Evolutionary conservation across 2,329 filamentous ascomycete genomes (phyloP), one percentile per base, ranked within the genome.

Genomic region (Bipolaris bicolor): DNA sequence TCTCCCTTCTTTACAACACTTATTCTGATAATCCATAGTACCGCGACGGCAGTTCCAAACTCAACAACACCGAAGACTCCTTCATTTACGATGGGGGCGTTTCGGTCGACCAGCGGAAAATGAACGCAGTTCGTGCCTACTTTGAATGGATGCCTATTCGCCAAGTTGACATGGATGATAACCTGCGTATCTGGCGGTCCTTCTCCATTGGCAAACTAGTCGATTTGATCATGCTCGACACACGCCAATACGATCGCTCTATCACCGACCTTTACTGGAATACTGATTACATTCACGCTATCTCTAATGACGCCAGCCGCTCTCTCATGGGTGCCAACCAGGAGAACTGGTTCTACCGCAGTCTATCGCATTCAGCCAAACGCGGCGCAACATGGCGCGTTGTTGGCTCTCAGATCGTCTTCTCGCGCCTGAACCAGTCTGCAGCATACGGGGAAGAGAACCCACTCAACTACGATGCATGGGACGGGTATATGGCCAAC

Each of bases 291-390:
- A 78, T 89, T 41, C 80, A 85, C 57, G 66, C 78, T 1, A 88
- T 91, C 57, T 85, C 82, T 16, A 84, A 91, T 63, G 88, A 92
- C 54, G 85, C 87, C 2, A 83, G 86, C 5, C 84, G 90, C 3
- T 84, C 83, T 0, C 77, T 92, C 63, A 91, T 92, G 88, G 90
- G 90, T 2, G 80, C 82, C 1, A 83, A 84, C 10, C 90, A 92
- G 70, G 90, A 92, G 73, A 84, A 85, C 64, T 92, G 90, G 90
- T 76, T 77, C 61, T 76, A 76, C 64, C 66, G 67, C 44, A 77
- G 81, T 40, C 77, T 90, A 7, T 81, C 80, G 5, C 72, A 82
- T 47, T 88, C 86, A 0, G 79, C 83, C n/a, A 67, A 84, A 15
- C 83, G 89, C n/a, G 86, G 86, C 22, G 86, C 89, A 0, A 82